Evolutionary conservation across 164 flowering plant genomes (phyloP).

Genomic region (Berberis vulgaris): DNA sequence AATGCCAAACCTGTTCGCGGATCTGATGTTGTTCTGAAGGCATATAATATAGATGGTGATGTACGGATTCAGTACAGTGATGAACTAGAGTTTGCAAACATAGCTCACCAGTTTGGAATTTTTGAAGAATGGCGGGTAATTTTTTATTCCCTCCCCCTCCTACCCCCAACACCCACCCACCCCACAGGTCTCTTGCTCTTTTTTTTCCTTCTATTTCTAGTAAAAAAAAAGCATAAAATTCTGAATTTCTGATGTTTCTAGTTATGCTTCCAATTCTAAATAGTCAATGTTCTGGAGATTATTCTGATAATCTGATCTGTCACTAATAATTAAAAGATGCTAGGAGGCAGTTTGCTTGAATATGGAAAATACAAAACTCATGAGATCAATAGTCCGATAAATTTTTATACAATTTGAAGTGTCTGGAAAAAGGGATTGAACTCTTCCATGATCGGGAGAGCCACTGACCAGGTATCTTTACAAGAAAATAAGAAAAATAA

Average conservation of each 20-base stretch:
- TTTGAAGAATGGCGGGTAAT: constrained; percentile 97
- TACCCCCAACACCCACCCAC: constrained; percentile 26
- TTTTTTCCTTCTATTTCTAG: not conserved
- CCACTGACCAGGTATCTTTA: not conserved
- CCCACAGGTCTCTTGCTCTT: not conserved
- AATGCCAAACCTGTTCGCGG: constrained; percentile 69
- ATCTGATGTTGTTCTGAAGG: constrained; percentile 59
- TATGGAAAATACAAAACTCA: not conserved
- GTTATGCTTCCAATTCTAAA: not conserved
- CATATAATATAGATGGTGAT: constrained; percentile 72
- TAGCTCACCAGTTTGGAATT: constrained; percentile 83
- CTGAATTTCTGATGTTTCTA: too few species aligned
- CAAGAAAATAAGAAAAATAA: not conserved
- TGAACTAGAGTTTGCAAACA: constrained; percentile 59
- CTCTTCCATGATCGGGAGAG: not conserved
- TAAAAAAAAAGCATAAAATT: too few species aligned
- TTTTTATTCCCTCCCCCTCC: constrained; percentile 2
- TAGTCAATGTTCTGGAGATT: not conserved
- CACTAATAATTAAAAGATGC: not conserved
- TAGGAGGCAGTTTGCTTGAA: not conserved
- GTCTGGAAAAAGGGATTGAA: not conserved
- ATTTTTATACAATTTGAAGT: not conserved
- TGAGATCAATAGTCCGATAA: not conserved
- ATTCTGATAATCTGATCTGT: not conserved
- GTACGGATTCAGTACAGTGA: constrained; percentile 68